A percentile compares a stretch with the other conserved stretches of the same genome.
Conservation (phyloP, 176 grass and related monocot genomes). For the Ensete glaucum region DNA sequence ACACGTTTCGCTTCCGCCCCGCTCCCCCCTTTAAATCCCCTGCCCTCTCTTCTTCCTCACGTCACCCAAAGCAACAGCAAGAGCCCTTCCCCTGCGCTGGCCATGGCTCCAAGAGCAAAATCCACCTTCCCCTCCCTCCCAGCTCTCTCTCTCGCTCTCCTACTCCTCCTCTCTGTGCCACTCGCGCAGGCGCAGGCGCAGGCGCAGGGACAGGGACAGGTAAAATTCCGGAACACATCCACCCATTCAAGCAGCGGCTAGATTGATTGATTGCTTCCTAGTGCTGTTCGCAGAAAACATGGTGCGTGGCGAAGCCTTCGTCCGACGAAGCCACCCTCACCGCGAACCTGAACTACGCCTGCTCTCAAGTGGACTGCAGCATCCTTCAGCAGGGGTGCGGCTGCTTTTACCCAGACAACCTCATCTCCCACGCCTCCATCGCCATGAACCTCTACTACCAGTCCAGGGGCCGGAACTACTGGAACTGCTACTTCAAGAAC, state of each 20-base stretch:
- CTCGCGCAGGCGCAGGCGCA: conserved; percentile 1
- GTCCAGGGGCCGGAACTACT: conserved; percentile 23
- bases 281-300: conserved; percentile 25
- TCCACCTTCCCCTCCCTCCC: too few species aligned
- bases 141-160: not conserved
- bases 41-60: not conserved
- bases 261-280: not conserved
- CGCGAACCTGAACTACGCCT: conserved; percentile 19
- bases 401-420: conserved; percentile 27
- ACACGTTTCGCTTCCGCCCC: not conserved
- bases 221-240: too few species aligned
- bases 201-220: not conserved
- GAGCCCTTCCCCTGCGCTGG: too few species aligned
- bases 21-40: not conserved
- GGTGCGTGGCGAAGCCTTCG: conserved; percentile 40
- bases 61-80: not conserved
- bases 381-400: conserved; percentile 16
- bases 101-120: too few species aligned
- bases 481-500: conserved; percentile 30
- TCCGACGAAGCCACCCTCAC: conserved; percentile 16
- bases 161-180: not conserved
- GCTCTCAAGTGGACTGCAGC: conserved; percentile 19
- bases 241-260: too few species aligned
- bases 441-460: conserved; percentile 49
- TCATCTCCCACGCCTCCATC: conserved; percentile 38